A percentile compares a stretch with the other conserved stretches of the same genome.
Evolutionary conservation across 2,329 filamentous ascomycete genomes (phyloP).

Genomic region (Sclerotinia nivalis): DNA sequence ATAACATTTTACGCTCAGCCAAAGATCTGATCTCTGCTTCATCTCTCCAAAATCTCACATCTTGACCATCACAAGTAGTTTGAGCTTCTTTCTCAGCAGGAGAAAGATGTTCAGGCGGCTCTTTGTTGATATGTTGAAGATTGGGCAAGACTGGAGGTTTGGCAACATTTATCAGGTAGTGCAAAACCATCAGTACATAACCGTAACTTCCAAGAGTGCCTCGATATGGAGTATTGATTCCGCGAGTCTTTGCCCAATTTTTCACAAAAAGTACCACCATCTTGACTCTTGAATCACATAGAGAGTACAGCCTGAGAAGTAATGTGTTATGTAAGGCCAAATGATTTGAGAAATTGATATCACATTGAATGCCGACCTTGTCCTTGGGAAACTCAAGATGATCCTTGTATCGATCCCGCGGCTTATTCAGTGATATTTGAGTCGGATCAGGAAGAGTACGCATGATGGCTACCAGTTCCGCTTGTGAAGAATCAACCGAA

Average conservation of each 20-base stretch:
- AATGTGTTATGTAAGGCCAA: constrained; percentile 82
- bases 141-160: constrained; percentile 83
- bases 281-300: constrained; percentile 74
- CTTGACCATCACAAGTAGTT: constrained; percentile 60
- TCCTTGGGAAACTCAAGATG: constrained; percentile 75
- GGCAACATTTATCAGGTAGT: constrained; percentile 83
- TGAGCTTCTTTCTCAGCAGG: constrained; percentile 44
- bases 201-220: constrained; percentile 88
- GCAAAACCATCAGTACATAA: constrained; percentile 88
- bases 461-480: constrained; percentile 32
- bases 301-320: constrained; percentile 79
- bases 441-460: constrained; percentile 43
- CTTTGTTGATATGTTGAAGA: constrained; percentile 62
- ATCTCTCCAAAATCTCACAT: constrained; percentile 77
- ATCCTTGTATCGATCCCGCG: constrained; percentile 56
- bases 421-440: constrained; percentile 50
- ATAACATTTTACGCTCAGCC: constrained; percentile 59
- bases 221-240: constrained; percentile 83
- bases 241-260: constrained; percentile 82
- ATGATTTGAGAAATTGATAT: constrained; percentile 88
- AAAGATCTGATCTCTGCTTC: constrained; percentile 67
- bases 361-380: constrained; percentile 80
- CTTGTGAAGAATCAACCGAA: constrained; percentile 20
- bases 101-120: constrained; percentile 47
- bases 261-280: constrained; percentile 85